A percentile compares a stretch with the other conserved stretches of the same genome.
phyloP scores from a whole-genome alignment of 2,329 filamentous ascomycete species.

The Aspergillus bombycis region DNA sequence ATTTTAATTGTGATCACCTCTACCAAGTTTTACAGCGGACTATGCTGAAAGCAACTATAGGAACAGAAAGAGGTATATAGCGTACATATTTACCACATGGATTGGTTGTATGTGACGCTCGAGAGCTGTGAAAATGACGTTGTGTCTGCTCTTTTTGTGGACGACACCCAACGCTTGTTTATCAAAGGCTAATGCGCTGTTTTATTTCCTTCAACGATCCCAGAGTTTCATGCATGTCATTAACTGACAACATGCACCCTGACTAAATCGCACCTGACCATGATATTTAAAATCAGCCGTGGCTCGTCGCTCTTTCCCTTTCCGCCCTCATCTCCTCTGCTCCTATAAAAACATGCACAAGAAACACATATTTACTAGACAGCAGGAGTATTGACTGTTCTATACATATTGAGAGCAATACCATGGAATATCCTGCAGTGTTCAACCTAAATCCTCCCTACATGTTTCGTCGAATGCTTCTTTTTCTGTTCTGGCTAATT shows the following conservation, averaged over 20 bases:
- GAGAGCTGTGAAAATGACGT: background rate
- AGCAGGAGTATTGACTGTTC: background rate
- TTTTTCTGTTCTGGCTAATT: background rate
- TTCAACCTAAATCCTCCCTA: background rate
- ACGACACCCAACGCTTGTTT: background rate
- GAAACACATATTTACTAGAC: background rate
- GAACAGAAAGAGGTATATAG: background rate
- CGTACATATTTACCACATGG: background rate
- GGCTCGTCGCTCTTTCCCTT: background rate
- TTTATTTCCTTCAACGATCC: background rate
- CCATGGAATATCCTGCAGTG: background rate
- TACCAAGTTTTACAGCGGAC: background rate
- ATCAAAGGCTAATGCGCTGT: background rate
- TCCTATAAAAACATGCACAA: background rate
- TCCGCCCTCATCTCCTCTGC: background rate
- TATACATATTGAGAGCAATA: too few species aligned
- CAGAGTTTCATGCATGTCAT: background rate
- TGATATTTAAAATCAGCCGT: background rate
- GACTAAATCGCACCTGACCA: background rate
- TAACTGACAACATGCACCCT: background rate
- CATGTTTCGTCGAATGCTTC: background rate
- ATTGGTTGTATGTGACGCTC: background rate
- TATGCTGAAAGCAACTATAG: background rate
- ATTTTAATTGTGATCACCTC: background rate
- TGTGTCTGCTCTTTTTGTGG: background rate